Evolutionary conservation across 805 yeast genomes (phyloP), one percentile per base, ranked within the genome.

Genomic region (Ogataea chonburiensis): DNA sequence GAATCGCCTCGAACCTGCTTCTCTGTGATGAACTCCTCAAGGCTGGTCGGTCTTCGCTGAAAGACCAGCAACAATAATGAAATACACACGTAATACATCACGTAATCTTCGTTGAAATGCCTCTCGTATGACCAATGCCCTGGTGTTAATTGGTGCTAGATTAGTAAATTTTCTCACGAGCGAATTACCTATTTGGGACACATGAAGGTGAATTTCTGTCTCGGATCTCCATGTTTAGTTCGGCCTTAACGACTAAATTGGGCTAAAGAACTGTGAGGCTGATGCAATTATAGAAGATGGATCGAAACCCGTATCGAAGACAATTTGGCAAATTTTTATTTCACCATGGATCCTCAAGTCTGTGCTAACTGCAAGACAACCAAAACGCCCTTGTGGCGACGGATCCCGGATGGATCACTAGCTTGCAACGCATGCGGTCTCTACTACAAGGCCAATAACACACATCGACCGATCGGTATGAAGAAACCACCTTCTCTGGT

Each of bases 21-120:
- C 71, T 93, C 45, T 93, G 98, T 70, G 99, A 93, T 66, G 98
- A 93, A 66, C 72, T 93, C 48, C 73, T 93, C 56, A 88, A 91
- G 67, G 99, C 99, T 2, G 99, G 99, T 31, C 78, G 95, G 52
- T 86, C 96, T 10, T 85, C 96, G 8, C 71, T 88, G 67, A 89
- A 64, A 79, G 79, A 48, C 24, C 50, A 44, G 26, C 52, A 46
- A 37, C 43, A 37, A 29, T 30, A 30, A 37, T 17, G 34, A 37
- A 12, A 16, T 13, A 14, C 31, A 17, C 24, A 32, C 30, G 34
- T 31, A 31, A 31, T 30, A 30, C 17, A 30, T 30, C 25, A 30
- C 33, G 33, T 30, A 30, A 30, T 21, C 23, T 5, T 28, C 18
- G n/a, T 12, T 12, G n/a, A 28, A 12, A 10, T 4, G 22, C n/a